Evolutionary conservation across 257 asterid species (phyloP).

Genomic region (Nicotiana knightiana): DNA sequence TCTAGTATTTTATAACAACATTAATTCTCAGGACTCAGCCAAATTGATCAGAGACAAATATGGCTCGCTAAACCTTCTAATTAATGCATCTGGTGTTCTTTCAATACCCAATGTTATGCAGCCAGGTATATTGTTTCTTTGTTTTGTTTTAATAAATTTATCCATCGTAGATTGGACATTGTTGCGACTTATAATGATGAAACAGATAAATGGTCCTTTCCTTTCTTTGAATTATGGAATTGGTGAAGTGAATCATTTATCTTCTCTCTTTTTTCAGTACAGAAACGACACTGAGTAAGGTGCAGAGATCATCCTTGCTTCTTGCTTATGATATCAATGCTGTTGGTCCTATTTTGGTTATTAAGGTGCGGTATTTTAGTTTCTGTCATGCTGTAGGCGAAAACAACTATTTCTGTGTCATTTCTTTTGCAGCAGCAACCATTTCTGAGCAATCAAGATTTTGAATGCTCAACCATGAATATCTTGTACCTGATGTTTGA

Average conservation of each 20-base stretch:
- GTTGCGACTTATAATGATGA: background rate
- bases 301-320: conserved; percentile 68
- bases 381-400: background rate
- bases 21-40: conserved; percentile 53
- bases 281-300: conserved; percentile 93
- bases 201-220: background rate
- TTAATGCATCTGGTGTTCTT: conserved; percentile 87
- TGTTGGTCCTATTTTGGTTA: conserved; percentile 75
- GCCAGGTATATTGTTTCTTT: conserved; percentile 53
- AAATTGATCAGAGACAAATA: conserved; percentile 62
- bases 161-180: background rate
- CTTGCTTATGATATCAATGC: conserved; percentile 86
- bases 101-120: conserved; percentile 67
- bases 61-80: conserved; percentile 68
- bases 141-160: background rate
- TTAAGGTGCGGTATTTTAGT: conserved; percentile 35
- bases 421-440: background rate
- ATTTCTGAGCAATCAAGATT: background rate
- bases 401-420: background rate
- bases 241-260: conserved; percentile 16
- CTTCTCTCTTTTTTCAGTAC: conserved; percentile 39
- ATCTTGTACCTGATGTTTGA: background rate
- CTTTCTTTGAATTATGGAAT: background rate
- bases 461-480: background rate
- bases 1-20: background rate